Base-by-base conservation (phyloP, 805 yeast genomes). In the Metschnikowia lochheadii region DNA sequence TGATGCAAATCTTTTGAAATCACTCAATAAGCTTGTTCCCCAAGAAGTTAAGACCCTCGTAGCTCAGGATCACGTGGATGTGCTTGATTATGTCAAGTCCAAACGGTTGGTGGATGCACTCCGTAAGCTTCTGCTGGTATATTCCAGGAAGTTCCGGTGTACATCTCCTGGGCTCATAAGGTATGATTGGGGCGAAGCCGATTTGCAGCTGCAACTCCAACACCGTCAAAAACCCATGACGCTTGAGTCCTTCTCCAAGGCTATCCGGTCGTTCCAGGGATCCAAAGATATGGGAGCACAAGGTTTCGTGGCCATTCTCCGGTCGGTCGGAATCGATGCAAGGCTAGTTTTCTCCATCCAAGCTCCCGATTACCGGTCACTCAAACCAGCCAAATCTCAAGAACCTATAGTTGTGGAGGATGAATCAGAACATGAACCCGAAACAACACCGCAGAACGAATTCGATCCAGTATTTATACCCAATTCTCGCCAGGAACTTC, bases 291-390 rank as follows among this genome's bases (percentile, higher is more conserved):
- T 88, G 6, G 85, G 86, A 0, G 90, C 94, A 0, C 96, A 89
- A 61, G 97, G 96, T 0, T 91, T 89, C 69, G 89, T 89, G 14
- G 81, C 87, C 0, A 59, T 92, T 1, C 64, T 89, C 40, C 69
- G 98, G 55, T 75, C 94, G 1, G 66, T 87, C 11, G 87, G 85
- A 0, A 69, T 94, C 11, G 77, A 82, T 39, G 83, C 92, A 0
- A 72, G 99, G 41, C 67, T 94, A 26, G 83, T 90, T 0, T 84
- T 85, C 58, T 91, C 97, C 0, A 61, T 91, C 32, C 99, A 94
- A 63, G 94, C 97, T 0, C 91, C 97, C 0, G 97, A 94, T 63
- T 87, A 45, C 44, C 40, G 58, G 8, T 58, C 61, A 1, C 35
- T 55, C 6, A 34, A 51, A 5, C 60, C 61, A 3, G 55, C 48